Evolutionary conservation across 805 yeast species (phyloP).

Genomic region (Jamesozyma piceae): DNA sequence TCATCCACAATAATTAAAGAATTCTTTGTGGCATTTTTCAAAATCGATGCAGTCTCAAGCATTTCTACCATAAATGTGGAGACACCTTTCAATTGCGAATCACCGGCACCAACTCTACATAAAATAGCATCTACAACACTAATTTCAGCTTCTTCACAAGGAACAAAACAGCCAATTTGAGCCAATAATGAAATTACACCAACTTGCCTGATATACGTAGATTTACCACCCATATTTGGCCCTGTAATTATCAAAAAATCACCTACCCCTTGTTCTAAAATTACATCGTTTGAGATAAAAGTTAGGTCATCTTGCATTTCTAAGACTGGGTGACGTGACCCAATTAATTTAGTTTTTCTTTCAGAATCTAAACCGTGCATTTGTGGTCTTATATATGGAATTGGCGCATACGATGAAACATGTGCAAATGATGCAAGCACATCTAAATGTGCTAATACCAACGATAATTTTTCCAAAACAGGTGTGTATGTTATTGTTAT

Average conservation of each 20-base stretch:
- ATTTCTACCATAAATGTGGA: conserved; percentile 97
- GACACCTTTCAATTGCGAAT: conserved; percentile 91
- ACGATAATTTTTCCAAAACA: conserved; percentile 59
- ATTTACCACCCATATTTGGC: conserved; percentile 97
- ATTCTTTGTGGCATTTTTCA: conserved; percentile 74
- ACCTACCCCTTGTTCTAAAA: conserved; percentile 42
- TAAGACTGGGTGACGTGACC: conserved; percentile 91
- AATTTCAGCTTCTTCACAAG: conserved; percentile 68
- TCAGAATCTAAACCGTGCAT: conserved; percentile 44
- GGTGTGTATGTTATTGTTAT: conserved; percentile 77
- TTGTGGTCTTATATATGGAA: conserved; percentile 67
- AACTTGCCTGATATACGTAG: conserved; percentile 82
- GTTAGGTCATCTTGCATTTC: conserved; percentile 84
- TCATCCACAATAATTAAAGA: conserved; percentile 91
- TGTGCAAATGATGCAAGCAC: conserved; percentile 82
- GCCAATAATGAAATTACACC: conserved; percentile 83
- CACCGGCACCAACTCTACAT: conserved; percentile 98
- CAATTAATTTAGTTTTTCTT: conserved; percentile 47
- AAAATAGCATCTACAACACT: conserved; percentile 83
- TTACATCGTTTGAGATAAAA: conserved; percentile 90
- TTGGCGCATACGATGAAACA: conserved; percentile 72
- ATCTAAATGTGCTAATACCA: conserved; percentile 64
- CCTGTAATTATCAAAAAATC: conserved; percentile 86
- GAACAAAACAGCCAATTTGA: conserved; percentile 85
- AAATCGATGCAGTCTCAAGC: conserved; percentile 90